Evolutionary conservation across 2,329 filamentous ascomycete genomes (phyloP).

Genomic region (Nakataea oryzae): DNA sequence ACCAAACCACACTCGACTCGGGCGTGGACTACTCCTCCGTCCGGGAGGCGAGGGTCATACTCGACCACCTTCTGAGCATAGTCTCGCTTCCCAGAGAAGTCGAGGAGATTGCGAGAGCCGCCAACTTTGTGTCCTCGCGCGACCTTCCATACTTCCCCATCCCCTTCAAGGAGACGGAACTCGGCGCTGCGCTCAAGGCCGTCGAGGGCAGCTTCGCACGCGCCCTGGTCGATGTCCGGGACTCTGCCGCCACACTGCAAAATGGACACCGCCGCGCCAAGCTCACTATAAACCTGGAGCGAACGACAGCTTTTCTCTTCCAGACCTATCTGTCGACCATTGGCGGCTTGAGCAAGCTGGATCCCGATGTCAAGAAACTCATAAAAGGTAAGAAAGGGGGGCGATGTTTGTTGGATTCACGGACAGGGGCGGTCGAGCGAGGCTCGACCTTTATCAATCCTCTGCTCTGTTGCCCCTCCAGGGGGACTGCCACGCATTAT

Average conservation of each 20-base stretch:
- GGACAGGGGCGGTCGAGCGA: too few species aligned
- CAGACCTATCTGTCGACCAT: conserved; percentile 48
- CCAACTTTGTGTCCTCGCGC: conserved; percentile 5
- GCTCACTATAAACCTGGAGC: conserved; percentile 33
- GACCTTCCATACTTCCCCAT: conserved; percentile 22
- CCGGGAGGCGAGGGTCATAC: conserved; percentile 14
- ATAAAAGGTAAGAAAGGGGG: conserved; percentile 22
- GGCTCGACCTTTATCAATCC: not conserved
- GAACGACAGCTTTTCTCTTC: conserved; percentile 45
- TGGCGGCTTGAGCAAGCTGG: conserved; percentile 37
- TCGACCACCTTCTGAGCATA: conserved; percentile 2
- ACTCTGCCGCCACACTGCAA: not conserved
- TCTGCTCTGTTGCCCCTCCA: too few species aligned
- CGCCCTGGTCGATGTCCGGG: conserved; percentile 20
- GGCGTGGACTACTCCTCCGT: conserved; percentile 8
- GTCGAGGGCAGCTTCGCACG: conserved; percentile 49
- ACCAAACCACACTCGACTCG: not conserved
- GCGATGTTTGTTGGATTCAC: not conserved
- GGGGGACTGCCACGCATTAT: conserved; percentile 13
- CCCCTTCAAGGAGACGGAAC: conserved; percentile 29
- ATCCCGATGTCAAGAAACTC: conserved; percentile 30
- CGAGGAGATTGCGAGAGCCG: not conserved
- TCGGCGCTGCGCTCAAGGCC: conserved; percentile 39
- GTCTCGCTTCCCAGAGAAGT: conserved; percentile 5
- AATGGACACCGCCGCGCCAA: not conserved